These are phyloP conservation scores for Colletotrichum tabaci DNA, from an alignment of 2,329 filamentous ascomycete species.

Conservation along the genomic window DNA sequence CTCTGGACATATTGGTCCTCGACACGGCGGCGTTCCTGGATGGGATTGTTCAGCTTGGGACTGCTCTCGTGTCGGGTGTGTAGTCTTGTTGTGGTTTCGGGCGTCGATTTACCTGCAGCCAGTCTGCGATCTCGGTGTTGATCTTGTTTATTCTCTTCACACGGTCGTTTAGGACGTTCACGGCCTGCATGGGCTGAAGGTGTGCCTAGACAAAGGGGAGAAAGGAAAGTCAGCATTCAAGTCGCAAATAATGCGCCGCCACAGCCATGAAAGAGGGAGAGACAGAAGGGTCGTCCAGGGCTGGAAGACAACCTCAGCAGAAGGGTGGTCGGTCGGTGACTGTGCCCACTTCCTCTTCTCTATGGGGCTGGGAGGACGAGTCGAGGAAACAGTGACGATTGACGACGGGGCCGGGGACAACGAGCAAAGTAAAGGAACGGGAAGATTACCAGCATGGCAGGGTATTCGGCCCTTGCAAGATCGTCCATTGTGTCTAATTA, in stretches of 20 bases:
- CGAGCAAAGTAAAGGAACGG: slow-evolving; percentile 1
- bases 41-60: slow-evolving; percentile 35
- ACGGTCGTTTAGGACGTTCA: slow-evolving; percentile 86
- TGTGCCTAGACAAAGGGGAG: slow-evolving; percentile 71
- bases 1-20: slow-evolving; percentile 91
- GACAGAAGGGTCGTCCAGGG: neutral
- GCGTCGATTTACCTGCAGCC: slow-evolving; percentile 82
- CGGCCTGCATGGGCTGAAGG: slow-evolving; percentile 86
- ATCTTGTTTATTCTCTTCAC: slow-evolving; percentile 88
- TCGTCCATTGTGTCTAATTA: slow-evolving; percentile 73
- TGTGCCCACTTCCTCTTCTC: neutral
- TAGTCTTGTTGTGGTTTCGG: slow-evolving; percentile 2
- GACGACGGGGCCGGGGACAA: neutral
- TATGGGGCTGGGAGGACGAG: neutral
- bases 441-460: slow-evolving; percentile 85
- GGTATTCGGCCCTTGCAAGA: slow-evolving; percentile 90
- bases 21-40: slow-evolving; percentile 89
- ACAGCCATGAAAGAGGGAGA: neutral
- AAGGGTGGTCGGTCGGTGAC: neutral
- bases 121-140: slow-evolving; percentile 94
- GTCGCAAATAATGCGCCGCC: slow-evolving; percentile 39
- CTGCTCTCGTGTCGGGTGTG: slow-evolving; percentile 13
- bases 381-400: slow-evolving; percentile 21
- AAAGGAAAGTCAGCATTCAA: slow-evolving; percentile 38
- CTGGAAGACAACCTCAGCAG: neutral